Base-by-base conservation (phyloP, 2,329 filamentous ascomycete species). In the Geoglossum cookeanum region DNA sequence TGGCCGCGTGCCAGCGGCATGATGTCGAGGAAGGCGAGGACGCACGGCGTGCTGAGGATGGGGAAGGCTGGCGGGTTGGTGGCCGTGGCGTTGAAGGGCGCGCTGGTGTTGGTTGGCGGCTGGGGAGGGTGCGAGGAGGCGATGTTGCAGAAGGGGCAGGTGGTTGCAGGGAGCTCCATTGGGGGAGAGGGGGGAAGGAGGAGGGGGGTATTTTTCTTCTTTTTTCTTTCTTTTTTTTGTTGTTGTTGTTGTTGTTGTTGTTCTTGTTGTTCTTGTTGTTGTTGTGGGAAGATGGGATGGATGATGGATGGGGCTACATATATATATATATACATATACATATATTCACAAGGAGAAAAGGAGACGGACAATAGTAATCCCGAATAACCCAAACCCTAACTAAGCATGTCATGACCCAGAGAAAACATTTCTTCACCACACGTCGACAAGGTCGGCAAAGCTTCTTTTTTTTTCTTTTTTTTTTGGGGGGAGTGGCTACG, bases 21-120 rank as follows among this genome's bases (percentile, higher is more conserved):
- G 65, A 96, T 95, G 71, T 97, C 91, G 63, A 97, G 77, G 70
- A 97, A 97, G 47, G 89, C 89, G 61, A 97, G 72, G 32, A 92
- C 80, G 60, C 81, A 69, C 1, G 81, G 81, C 0, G 87, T 92
- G 1, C 86, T 87, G 59, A 96, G 78, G 35, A 96, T 78, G 33
- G 96, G 66, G 64, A 78, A 72, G 56, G 61, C 69, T 68, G 62
- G 70, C 65, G 64, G 51, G 60, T 51, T 52, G 65, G 62, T 44
- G 48, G 56, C 49, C 9, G 22, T 1, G 1, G 55, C 45, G 9
- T 13, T 30, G 58, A 52, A 15, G 27, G 32, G 47, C 65, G 37
- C 15, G 60, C n/a, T 27, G 4, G 48, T 42, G 39, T 42, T 9
- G 61, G n/a, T 60, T 61, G n/a, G 53, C 57, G 39, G 29, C 45